phyloP scores from a whole-genome alignment of 352 stramenopile genomes.

The Pythium rishiriense region DNA sequence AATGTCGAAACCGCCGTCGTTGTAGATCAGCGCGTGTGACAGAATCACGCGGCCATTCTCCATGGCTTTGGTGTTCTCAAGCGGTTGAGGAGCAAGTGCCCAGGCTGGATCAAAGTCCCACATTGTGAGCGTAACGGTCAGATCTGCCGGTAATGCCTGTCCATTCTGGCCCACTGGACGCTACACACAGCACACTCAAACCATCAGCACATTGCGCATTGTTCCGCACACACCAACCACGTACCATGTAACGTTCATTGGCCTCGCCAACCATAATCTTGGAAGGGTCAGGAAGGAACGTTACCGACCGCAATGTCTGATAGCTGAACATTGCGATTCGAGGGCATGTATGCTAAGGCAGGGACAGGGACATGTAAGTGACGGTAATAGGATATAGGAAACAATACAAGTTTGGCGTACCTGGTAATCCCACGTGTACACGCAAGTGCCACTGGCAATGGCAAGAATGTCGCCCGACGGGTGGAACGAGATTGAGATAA shows the following conservation, averaged over 20 bases:
- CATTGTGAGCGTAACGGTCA: conserved; percentile 93
- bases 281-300: conserved; percentile 89
- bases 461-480: conserved; percentile 92
- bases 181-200: conserved; percentile 28
- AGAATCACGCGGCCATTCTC: conserved; percentile 84
- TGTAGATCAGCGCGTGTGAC: conserved; percentile 95
- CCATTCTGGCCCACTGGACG: conserved; percentile 57
- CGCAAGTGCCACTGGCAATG: conserved; percentile 92
- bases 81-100: conserved; percentile 66
- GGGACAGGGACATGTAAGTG: background rate
- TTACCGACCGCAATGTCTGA: conserved; percentile 92
- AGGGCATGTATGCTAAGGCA: conserved; percentile 73
- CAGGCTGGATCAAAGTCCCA: conserved; percentile 93
- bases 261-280: conserved; percentile 95
- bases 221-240: too few relatives aligned
- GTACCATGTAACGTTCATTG: conserved; percentile 88
- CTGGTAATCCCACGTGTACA: conserved; percentile 97
- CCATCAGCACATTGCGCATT: background rate
- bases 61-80: conserved; percentile 82
- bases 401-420: conserved; percentile 34
- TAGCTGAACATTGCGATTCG: conserved; percentile 90
- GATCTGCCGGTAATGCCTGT: conserved; percentile 73
- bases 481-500: conserved; percentile 98
- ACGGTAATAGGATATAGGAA: background rate
- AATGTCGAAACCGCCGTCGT: conserved; percentile 97